Evolutionary conservation across 257 asterid genomes (phyloP).

Genomic region (Lycium ferocissimum): DNA sequence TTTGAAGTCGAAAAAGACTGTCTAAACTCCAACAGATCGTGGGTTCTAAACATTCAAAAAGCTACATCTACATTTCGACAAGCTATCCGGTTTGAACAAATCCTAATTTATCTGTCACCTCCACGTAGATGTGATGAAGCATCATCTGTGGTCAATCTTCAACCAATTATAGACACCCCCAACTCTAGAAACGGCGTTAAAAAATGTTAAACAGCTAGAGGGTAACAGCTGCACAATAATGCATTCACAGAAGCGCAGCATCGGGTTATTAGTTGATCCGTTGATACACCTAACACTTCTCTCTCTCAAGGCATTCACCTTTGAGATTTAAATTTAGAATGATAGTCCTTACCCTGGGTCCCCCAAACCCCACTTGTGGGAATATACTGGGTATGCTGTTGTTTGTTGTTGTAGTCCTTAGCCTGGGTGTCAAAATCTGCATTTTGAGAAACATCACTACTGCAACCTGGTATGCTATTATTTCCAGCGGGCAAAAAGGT

Average conservation of each 20-base stretch:
- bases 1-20: background rate
- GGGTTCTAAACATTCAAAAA: background rate
- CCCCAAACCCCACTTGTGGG: too few species aligned
- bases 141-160: background rate
- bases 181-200: background rate
- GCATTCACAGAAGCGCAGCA: constrained; percentile 23
- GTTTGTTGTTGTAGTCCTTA: constrained; percentile 34
- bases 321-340: constrained; percentile 43
- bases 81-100: constrained; percentile 18
- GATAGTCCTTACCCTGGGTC: constrained; percentile 43
- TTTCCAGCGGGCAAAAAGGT: constrained; percentile 37
- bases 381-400: too few species aligned
- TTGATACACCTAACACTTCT: background rate
- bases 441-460: constrained; percentile 41
- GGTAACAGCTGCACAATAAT: constrained; percentile 28
- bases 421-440: constrained; percentile 42
- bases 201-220: background rate
- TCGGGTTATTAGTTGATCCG: background rate
- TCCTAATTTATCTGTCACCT: background rate
- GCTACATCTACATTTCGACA: background rate
- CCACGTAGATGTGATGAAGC: constrained; percentile 3
- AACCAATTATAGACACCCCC: background rate
- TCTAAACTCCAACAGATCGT: background rate
- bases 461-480: constrained; percentile 35
- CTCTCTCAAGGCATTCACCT: background rate